Evolutionary conservation across 257 asterid genomes (phyloP), one percentile per base, ranked within the genome.

Genomic region (Rhazya stricta): DNA sequence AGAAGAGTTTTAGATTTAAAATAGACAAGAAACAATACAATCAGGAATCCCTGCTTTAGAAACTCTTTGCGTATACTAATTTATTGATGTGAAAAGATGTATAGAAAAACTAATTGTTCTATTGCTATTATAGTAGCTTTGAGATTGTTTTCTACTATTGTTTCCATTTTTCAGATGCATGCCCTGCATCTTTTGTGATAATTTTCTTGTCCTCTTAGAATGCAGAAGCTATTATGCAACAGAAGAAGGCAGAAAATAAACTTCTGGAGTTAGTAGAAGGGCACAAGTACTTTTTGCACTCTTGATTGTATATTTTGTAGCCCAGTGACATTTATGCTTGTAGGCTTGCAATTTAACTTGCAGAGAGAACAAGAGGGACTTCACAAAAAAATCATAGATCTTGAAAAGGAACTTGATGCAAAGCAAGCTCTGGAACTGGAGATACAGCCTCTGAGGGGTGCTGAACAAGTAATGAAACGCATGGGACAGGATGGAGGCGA

Each of bases 141-240:
- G 21, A 12, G 19, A 48, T 13, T 48, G 3, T 43, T 1, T 43
- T 43, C 48, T 60, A 60, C 37, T 30, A 4, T 11, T 61, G 7
- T 13, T 62, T 34, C 68, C 43, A 62, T 6, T 27, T 60, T 60
- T 25, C 5, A n/a, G 34, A 60, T 60, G 58, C 58, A 54, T 54
- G 27, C 62, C 27, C 62, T 54, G 30, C 62, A 54, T 54, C n/a
- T 54, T 7, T 15, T 54, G 11, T 18, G 25, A 21, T 66, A 79
- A 75, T 37, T 74, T 80, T 62, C 3, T 80, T 16, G 71, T 37
- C 82, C 56, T 71, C 80, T 62, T 90, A 92, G 98, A 91, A 88
- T 85, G 91, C 83, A 77, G 85, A 77, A 84, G 97, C 97, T 50
- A 79, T 88, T 69, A 39, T 75, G 75, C 90, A 92, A 74, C 98